Evolutionary conservation across 495 filamentous ascomycete genomes (phyloP).

Genomic region (Tirmania nivea): DNA sequence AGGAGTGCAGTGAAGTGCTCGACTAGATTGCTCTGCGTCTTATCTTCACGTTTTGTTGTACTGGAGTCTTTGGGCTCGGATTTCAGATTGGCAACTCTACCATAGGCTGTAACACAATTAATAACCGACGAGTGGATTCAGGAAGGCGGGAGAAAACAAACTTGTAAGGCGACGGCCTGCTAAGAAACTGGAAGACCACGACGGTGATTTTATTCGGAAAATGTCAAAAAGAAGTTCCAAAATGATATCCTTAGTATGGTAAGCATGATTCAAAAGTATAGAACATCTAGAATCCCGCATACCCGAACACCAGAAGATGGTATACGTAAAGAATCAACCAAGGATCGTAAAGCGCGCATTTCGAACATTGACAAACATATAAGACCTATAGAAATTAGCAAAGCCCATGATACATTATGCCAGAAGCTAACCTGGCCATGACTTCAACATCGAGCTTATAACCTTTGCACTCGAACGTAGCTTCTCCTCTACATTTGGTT

Average conservation of each 20-base stretch:
- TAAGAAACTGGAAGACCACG: slow-evolving; percentile 89
- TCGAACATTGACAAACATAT: slow-evolving; percentile 68
- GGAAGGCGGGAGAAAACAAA: slow-evolving; percentile 6
- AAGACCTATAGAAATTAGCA: slow-evolving; percentile 27
- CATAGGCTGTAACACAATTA: slow-evolving; percentile 34
- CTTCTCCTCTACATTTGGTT: slow-evolving; percentile 39
- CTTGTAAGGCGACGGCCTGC: slow-evolving; percentile 77
- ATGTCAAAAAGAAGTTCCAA: slow-evolving; percentile 80
- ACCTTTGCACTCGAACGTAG: slow-evolving; percentile 70
- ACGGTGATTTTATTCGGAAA: slow-evolving; percentile 79
- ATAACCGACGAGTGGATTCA: neutral
- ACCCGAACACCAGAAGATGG: slow-evolving; percentile 17
- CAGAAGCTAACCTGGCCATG: slow-evolving; percentile 47
- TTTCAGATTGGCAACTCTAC: slow-evolving; percentile 73
- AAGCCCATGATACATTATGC: neutral
- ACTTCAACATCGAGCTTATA: slow-evolving; percentile 66
- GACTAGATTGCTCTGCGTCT: slow-evolving; percentile 56
- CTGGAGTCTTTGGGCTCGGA: slow-evolving; percentile 29
- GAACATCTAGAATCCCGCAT: neutral
- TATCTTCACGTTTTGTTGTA: slow-evolving; percentile 24
- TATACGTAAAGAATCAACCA: slow-evolving; percentile 27
- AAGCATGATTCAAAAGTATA: too few species aligned
- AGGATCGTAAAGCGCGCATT: slow-evolving; percentile 58
- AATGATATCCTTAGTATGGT: slow-evolving; percentile 22
- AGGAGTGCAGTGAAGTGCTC: slow-evolving; percentile 87